Base-by-base conservation (phyloP, 768 basidiomycete species). In the Tephrocybe rancida region DNA sequence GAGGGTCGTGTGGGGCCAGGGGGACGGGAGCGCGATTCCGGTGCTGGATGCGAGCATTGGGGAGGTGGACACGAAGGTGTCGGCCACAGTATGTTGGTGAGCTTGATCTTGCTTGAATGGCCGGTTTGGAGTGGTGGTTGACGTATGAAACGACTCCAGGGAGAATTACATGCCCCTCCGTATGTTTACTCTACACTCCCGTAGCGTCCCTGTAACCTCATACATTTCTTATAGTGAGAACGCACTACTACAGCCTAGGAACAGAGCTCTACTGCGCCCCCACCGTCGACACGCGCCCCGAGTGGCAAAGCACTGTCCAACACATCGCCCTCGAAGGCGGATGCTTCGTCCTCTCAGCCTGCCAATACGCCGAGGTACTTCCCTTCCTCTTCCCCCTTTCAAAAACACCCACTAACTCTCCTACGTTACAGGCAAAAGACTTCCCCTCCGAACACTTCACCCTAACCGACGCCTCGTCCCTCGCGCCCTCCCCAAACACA, bases 271-370 rank as follows among this genome's bases (percentile, higher is more conserved):
- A 85, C 63, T 85, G 83, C 61, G 86, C 82, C 0, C 85, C 86
- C 0, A 87, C 86, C 0, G 85, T 86, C 19, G 86, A 87, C 57
- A 71, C 76, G 4, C 73, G 86, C 2, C 75, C 77, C 2, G 70
- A 63, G 8, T 88, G 86, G 87, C 73, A 74, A 57, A 67, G 70
- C 52, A 78, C 81, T 0, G 85, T 87, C 83, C 61, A 68, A 22
- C 85, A 85, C 59, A 83, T 88, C 44, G 85, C 86, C 0, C 67
- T 83, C 30, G 86, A 88, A 63, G 87, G 87, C 9, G 78, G 87
- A 22, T 86, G 84, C 67, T 86, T 86, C 65, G 87, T 88, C 45
- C 70, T 88, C 22, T 77, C 81, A 13, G 84, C 83, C 3, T 85
- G 81, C 48, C 83, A 86, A 60, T 86, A 76, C 61, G 75, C 82